phyloP scores from a whole-genome alignment of 2,329 filamentous ascomycete species.

The Fusarium dimerum region DNA sequence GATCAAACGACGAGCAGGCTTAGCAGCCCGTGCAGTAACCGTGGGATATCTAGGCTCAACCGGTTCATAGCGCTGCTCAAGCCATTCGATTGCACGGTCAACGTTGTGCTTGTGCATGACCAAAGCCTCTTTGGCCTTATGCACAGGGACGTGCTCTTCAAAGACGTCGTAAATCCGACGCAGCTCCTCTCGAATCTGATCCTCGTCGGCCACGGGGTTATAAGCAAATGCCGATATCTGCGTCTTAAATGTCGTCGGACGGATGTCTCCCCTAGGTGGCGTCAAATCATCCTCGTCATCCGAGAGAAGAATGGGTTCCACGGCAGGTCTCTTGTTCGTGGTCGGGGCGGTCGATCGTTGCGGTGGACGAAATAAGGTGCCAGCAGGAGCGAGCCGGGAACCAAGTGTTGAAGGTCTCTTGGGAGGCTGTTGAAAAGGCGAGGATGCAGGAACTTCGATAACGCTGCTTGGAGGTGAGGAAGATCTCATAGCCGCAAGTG shows the following conservation, averaged over 20 bases:
- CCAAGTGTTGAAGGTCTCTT: conserved; percentile 39
- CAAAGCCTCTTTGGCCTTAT: conserved; percentile 37
- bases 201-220: conserved; percentile 46
- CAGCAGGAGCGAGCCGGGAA: conserved; percentile 71
- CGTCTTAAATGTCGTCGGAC: conserved; percentile 57
- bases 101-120: conserved; percentile 35
- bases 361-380: conserved; percentile 67
- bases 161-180: conserved; percentile 40
- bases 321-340: conserved; percentile 38
- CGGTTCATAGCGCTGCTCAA: conserved; percentile 18
- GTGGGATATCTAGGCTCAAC: too few relatives aligned
- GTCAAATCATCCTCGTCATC: conserved; percentile 49
- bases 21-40: conserved; percentile 12
- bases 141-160: conserved; percentile 31
- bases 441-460: conserved; percentile 87
- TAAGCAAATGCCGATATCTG: conserved; percentile 46
- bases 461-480: conserved; percentile 48
- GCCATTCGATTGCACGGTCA: conserved; percentile 36
- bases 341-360: conserved; percentile 28
- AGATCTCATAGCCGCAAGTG: conserved; percentile 34
- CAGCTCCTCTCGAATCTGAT: conserved; percentile 35
- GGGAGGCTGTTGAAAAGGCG: conserved; percentile 59
- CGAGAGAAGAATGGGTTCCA: conserved; percentile 48
- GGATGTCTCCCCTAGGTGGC: conserved; percentile 61
- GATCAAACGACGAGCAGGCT: conserved; percentile 32